A percentile compares a stretch with the other conserved stretches of the same genome.
phyloP scores from a whole-genome alignment of 2,329 filamentous ascomycete genomes.

The Arthroderma sp. region DNA sequence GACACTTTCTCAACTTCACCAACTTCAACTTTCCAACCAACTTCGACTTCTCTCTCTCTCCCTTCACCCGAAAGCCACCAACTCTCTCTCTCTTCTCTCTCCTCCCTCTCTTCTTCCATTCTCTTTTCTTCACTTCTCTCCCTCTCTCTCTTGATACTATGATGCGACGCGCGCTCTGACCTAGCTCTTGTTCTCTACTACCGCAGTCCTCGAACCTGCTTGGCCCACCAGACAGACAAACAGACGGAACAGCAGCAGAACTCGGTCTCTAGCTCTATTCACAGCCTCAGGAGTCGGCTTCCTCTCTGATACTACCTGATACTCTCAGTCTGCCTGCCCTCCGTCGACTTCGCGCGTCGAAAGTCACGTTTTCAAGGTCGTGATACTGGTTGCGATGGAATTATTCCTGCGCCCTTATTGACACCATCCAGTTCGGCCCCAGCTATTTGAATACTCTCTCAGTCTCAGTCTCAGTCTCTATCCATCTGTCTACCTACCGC shows the following conservation, averaged over 20 bases:
- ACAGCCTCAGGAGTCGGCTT: neutral
- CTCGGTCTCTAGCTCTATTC: neutral
- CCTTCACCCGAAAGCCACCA: neutral
- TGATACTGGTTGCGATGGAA: conserved; percentile 3
- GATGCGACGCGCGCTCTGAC: neutral
- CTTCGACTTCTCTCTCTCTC: neutral
- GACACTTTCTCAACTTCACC: neutral
- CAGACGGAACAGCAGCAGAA: too few relatives aligned
- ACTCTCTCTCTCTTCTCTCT: too few relatives aligned
- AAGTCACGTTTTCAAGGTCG: too few relatives aligned
- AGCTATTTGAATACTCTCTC: neutral
- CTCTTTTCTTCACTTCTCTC: neutral
- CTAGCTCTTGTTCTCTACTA: neutral
- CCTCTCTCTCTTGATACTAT: neutral
- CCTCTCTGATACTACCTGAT: too few relatives aligned
- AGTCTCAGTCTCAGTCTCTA: too few relatives aligned
- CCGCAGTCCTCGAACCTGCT: too few relatives aligned
- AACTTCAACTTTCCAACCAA: neutral
- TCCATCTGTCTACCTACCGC: too few relatives aligned
- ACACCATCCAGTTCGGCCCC: neutral
- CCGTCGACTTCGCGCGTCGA: too few relatives aligned
- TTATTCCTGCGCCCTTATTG: neutral
- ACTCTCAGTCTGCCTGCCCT: too few relatives aligned
- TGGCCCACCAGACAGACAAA: too few relatives aligned
- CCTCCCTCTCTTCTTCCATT: neutral